Base-by-base conservation (phyloP, 2,329 filamentous ascomycete species). In the Didymella lethalis region DNA sequence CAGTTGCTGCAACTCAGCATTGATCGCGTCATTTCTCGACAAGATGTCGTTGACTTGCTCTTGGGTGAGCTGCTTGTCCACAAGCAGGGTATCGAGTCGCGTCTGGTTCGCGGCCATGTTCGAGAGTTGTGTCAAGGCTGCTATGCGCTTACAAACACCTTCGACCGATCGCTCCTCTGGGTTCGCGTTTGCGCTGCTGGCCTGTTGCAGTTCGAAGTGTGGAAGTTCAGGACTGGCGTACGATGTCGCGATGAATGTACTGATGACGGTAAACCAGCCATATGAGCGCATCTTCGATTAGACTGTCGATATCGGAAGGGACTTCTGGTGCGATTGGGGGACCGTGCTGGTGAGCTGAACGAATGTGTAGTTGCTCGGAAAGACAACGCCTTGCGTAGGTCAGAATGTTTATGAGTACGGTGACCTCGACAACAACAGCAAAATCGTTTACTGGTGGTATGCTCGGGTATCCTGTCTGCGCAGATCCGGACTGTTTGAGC, bases 31-130 rank as follows among this genome's bases (percentile, higher is more conserved):
- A 14, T 64, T 67, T 28, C 66, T 64, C 23, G 61, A 50, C 38
- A 68, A 65, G 43, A 74, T 60, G 14, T 55, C 59, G 8, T 64
- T 62, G 44, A 69, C 56, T 54, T 73, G 52, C 34, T 63, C 57
- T 7, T 60, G 50, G 49, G 61, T 64, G 41, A 75, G 32, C 29
- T 69, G 73, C 45, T 57, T 59, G n/a, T 67, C 62, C 11, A 69
- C 57, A 31, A 66, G 43, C 29, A 68, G 26, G n/a, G 52, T 52
- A 14, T 71, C 58, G n/a, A 73, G 53, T n/a, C 25, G 45, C 10
- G 70, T 73, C 36, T 70, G 65, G 44, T 74, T 72, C 51, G 62
- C 57, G 18, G 68, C 67, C 44, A 73, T 64, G 2, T 62, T 59
- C 18, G 66, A 68, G 44, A 75, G 63, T 5, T 54, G 48, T 2